Evolutionary conservation across 805 yeast species (phyloP), one percentile per base, ranked within the genome.

Genomic region (Sungouiozyma ichnusensis): DNA sequence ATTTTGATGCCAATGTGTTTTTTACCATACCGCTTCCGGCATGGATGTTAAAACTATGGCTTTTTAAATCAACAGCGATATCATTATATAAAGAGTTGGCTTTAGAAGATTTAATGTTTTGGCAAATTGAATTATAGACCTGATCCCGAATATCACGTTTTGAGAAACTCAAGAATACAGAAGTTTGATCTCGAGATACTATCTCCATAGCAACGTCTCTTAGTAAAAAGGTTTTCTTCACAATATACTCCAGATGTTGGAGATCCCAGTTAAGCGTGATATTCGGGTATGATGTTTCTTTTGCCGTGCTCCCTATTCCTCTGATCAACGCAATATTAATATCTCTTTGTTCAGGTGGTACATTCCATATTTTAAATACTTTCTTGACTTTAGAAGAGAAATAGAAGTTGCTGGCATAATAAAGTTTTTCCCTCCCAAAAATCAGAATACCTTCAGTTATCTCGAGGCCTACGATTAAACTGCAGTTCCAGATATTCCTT

Each of bases 201-300:
- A 85, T 61, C 53, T 86, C 95, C 31, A 85, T 55, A 0, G 92
- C 95, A 36, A 82, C 83, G 59, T 85, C 94, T 42, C 95, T 65
- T 14, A 86, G 64, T 16, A 86, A 58, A 52, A 85, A 86, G 33
- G 81, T 85, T 40, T 94, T 64, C 48, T 82, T 84, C 2, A 86
- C 77, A 11, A 81, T 74, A 3, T 81, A 77, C 0, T 77, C 73
- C 16, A 87, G 54, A 36, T 73, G 74, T 4, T 67, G 67, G 16
- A 82, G 50, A 18, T 73, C 69, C 92, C 94, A 85, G 13, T 69
- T 62, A 46, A 70, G 70, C 1, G 74, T 73, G 13, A 67, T 55
- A 14, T 36, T 37, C 3, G 20, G 19, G 2, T 50, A 50, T 8
- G 55, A 52, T 2, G 55, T 58, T 2, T 53, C 40, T 0, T 41